Percentiles rank a stretch among this genome's conserved stretches.
These are phyloP conservation scores for Quercus bicolor DNA, from an alignment of 306 rosid genomes.

Conservation along the genomic window DNA sequence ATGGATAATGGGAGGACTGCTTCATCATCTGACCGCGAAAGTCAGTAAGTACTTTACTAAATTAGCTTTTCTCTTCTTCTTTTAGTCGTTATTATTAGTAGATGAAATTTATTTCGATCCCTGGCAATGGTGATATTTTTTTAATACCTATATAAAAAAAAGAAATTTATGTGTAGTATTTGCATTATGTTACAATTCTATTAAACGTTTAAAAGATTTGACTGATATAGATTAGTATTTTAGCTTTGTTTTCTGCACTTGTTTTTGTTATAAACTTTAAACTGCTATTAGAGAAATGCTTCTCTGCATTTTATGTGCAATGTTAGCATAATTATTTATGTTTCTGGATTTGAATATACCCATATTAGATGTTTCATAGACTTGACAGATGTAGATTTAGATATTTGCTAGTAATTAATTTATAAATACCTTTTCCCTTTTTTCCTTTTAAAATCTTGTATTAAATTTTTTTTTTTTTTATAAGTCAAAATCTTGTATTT, in stretches of 20 bases:
- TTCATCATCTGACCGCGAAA: slow-evolving; percentile 95
- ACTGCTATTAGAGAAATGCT: not conserved
- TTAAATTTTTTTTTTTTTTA: not conserved
- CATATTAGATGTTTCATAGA: not conserved
- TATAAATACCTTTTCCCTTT: not conserved
- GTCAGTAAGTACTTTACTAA: slow-evolving; percentile 66
- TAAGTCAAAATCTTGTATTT: not conserved
- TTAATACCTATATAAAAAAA: too few species aligned
- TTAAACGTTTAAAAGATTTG: too few species aligned
- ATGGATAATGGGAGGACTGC: slow-evolving; percentile 97
- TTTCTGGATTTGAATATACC: not conserved
- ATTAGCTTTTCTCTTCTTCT: not conserved
- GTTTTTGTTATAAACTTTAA: not conserved
- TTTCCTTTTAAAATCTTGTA: not conserved
- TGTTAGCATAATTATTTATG: not conserved
- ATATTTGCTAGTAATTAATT: not conserved
- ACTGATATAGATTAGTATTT: not conserved
- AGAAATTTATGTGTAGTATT: too few species aligned
- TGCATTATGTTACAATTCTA: too few species aligned
- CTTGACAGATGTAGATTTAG: not conserved
- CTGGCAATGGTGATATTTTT: too few species aligned
- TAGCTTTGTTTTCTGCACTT: not conserved
- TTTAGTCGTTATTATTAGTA: not conserved
- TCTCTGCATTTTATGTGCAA: not conserved
- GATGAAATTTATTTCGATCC: too few species aligned